These are phyloP conservation scores for Eucalyptus sideroxylon DNA, from an alignment of 345 rosid species.

Conservation along the genomic window DNA sequence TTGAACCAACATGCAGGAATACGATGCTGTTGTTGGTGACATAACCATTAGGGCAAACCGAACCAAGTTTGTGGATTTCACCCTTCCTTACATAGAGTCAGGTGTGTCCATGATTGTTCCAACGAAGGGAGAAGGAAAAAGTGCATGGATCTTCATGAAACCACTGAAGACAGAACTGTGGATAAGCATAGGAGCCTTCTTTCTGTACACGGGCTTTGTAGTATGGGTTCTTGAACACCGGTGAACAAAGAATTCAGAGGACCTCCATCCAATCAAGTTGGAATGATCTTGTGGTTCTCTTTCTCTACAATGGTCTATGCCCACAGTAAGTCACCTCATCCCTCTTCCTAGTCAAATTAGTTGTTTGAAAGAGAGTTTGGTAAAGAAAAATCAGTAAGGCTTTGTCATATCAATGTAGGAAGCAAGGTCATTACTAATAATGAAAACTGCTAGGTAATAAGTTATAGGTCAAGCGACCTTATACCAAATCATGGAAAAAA, in stretches of 20 bases:
- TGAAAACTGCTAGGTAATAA: background rate
- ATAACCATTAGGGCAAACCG: slow-evolving; percentile 1
- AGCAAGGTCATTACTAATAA: background rate
- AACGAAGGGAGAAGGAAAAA: background rate
- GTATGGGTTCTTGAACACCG: slow-evolving; percentile 21
- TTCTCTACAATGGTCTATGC: slow-evolving; percentile 20
- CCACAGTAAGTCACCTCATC: slow-evolving; percentile 6
- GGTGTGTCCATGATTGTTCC: slow-evolving; percentile 23
- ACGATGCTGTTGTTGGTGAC: slow-evolving; percentile 11
- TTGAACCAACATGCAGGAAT: background rate
- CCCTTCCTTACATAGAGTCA: slow-evolving; percentile 21
- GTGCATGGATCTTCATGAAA: slow-evolving; percentile 27
- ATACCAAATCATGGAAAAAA: background rate
- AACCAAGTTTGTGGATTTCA: slow-evolving; percentile 9
- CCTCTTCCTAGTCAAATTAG: background rate
- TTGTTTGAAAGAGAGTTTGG: background rate
- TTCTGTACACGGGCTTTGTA: slow-evolving; percentile 9
- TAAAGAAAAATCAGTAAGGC: background rate
- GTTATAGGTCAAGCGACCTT: background rate
- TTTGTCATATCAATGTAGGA: background rate
- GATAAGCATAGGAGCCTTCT: slow-evolving; percentile 3
- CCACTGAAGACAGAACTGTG: slow-evolving; percentile 28
- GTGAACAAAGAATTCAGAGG: slow-evolving; percentile 10
- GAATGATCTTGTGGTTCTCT: slow-evolving; percentile 18
- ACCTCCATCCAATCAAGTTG: background rate